A percentile compares a stretch with the other conserved stretches of the same genome.
Evolutionary conservation across 1,284 basidiomycete species (phyloP).

Genomic region (Termitomyces sp.): DNA sequence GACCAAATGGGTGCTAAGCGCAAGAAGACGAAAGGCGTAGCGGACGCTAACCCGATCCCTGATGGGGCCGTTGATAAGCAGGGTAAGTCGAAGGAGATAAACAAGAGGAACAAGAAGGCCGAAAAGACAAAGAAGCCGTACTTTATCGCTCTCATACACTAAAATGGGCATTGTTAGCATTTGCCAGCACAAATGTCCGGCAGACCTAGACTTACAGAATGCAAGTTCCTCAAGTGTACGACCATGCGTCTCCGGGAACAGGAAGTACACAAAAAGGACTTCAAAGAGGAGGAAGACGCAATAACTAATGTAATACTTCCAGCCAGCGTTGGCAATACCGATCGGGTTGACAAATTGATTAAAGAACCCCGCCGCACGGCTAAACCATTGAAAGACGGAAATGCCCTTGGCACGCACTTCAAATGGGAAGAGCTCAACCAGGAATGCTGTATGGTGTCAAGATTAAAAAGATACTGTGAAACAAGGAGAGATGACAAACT

Average conservation of each 20-base stretch:
- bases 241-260: conserved; percentile 51
- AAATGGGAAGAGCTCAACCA: conserved; percentile 50
- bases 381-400: conserved; percentile 45
- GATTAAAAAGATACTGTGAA: neutral
- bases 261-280: conserved; percentile 42
- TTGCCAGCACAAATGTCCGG: neutral
- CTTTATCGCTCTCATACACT: conserved; percentile 49
- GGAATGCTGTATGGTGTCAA: conserved; percentile 31
- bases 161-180: neutral
- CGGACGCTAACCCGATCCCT: neutral
- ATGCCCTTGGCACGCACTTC: conserved; percentile 46
- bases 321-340: conserved; percentile 47
- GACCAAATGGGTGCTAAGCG: neutral
- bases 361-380: conserved; percentile 48
- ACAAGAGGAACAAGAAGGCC: neutral
- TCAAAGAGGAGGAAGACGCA: conserved; percentile 44
- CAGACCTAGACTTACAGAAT: conserved; percentile 38
- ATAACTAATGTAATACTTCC: conserved; percentile 41
- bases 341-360: conserved; percentile 59
- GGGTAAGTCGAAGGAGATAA: neutral
- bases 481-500: conserved; percentile 27
- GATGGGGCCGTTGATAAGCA: neutral
- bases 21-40: neutral
- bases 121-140: neutral
- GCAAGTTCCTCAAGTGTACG: conserved; percentile 55